Base-by-base conservation (phyloP, 2,329 filamentous ascomycete species). In the Cordyceps farinosa region DNA sequence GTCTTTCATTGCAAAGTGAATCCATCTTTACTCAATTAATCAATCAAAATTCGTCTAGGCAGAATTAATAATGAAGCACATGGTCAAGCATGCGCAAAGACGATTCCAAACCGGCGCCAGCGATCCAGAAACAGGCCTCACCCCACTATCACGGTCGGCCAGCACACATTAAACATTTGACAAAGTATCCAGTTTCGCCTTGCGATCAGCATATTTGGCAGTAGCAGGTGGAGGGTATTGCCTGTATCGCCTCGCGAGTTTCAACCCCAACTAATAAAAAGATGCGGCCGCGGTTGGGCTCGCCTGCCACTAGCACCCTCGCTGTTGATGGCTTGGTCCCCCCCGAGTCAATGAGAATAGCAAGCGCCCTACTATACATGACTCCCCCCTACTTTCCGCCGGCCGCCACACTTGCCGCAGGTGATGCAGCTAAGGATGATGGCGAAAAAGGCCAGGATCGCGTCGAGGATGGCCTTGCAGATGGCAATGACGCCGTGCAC, bases 351-450 rank as follows among this genome's bases (percentile, higher is more conserved):
- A 38, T 29, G 11, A 22, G 27, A 3, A 45, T 8, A 45, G 30
- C 7, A 32, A 32, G 10, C 15, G 1, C 34, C 22, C 13, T 7
- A n/a, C 44, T 57, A 63, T n/a, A 63, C 61, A 57, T 63, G 61
- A 56, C 62, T 64, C 17, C 42, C 30, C 5, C 48, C 47, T 45
- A 32, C 40, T 56, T 59, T 65, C 72, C 71, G 71, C 76, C 80
- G 70, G 72, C 76, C 62, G 45, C 62, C 62, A 29, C 56, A 54
- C 32, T 60, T 60, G 66, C 83, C 81, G 72, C 83, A 86, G 58
- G 82, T 85, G 60, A 91, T 75, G 79, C 84, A 90, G 66, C 80
- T 80, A 75, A 91, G 84, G 74, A 91, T 80, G 75, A 89, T 86
- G 73, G 84, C 82, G 75, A 87, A 81, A 76, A 90, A 80, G 64